Evolutionary conservation across 148 eudicot species (phyloP).

Genomic region (Silene latifolia): DNA sequence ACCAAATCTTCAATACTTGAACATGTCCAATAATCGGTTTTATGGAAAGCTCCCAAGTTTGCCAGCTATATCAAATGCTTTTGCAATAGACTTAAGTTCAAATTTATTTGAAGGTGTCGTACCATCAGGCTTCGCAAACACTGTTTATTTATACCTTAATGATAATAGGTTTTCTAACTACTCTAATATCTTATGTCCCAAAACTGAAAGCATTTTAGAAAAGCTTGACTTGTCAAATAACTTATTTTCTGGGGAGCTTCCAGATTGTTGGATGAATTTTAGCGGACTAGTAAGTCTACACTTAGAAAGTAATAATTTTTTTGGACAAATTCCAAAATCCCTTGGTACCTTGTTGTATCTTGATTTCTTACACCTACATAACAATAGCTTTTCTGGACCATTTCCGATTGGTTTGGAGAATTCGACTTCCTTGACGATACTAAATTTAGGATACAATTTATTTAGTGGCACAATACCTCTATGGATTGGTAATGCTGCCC

Average conservation of each 20-base stretch:
- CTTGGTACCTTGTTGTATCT: not conserved
- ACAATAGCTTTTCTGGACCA: slow-evolving; percentile 17
- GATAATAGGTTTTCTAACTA: too few relatives aligned
- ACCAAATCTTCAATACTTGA: too few relatives aligned
- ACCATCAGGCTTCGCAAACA: slow-evolving; percentile 8
- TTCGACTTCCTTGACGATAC: slow-evolving; percentile 6
- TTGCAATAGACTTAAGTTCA: slow-evolving; percentile 5
- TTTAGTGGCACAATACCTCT: slow-evolving; percentile 2
- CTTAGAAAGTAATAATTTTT: slow-evolving; percentile 8
- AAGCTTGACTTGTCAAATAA: too few relatives aligned
- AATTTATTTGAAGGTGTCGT: slow-evolving; percentile 17
- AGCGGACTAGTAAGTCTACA: not conserved
- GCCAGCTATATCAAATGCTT: not conserved
- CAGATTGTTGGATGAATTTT: slow-evolving; percentile 19
- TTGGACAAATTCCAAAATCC: slow-evolving; percentile 4
- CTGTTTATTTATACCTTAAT: not conserved
- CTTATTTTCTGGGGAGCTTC: slow-evolving; percentile 8
- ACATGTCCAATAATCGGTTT: slow-evolving; percentile 18
- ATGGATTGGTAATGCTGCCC: not conserved
- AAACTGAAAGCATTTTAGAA: too few relatives aligned
- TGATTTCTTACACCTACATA: not conserved
- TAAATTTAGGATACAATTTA: slow-evolving; percentile 14
- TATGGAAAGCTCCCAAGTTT: slow-evolving; percentile 5
- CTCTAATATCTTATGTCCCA: too few relatives aligned
- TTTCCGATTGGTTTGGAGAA: not conserved